phyloP scores from a whole-genome alignment of 2,329 filamentous ascomycete genomes.

The Cordyceps cateniannulata region DNA sequence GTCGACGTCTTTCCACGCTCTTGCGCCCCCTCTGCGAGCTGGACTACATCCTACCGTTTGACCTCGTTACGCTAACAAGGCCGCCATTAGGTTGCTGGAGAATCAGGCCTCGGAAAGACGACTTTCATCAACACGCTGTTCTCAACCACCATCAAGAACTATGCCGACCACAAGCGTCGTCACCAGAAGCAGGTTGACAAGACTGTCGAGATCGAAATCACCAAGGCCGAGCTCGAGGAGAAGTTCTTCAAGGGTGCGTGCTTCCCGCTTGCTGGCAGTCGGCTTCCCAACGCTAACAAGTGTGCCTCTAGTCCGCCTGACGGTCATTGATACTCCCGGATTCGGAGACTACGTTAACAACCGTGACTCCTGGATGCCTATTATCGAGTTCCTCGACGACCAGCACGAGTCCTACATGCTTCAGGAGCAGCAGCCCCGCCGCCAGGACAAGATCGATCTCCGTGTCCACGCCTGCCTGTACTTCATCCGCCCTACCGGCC shows the following conservation, averaged over 20 bases:
- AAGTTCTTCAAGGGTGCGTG: constrained; percentile 98
- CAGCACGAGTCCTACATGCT: constrained; percentile 99
- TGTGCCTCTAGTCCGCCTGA: constrained; percentile 70
- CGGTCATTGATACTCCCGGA: constrained; percentile 96
- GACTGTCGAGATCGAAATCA: constrained; percentile 99
- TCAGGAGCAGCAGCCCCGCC: constrained; percentile 98
- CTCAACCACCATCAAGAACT: constrained; percentile 99
- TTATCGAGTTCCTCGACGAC: constrained; percentile 99
- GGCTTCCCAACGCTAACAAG: background rate
- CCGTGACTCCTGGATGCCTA: constrained; percentile 99
- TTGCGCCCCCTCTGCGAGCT: background rate
- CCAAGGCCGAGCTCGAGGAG: constrained; percentile 98
- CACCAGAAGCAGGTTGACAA: constrained; percentile 99
- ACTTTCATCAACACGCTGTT: constrained; percentile 99
- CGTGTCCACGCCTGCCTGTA: constrained; percentile 97
- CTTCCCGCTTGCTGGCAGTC: background rate
- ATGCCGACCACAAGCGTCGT: constrained; percentile 98
- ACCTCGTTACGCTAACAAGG: constrained; percentile 11
- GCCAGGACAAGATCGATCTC: constrained; percentile 97
- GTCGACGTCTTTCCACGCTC: constrained; percentile 17
- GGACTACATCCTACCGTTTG: background rate
- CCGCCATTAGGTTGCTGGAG: constrained; percentile 74
- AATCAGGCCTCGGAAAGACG: constrained; percentile 97
- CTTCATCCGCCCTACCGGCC: constrained; percentile 97
- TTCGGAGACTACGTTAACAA: constrained; percentile 99